Percentiles rank a stretch among this genome's conserved stretches.
phyloP scores from a whole-genome alignment of 176 grass and related monocot genomes.

The Raddia guianensis region DNA sequence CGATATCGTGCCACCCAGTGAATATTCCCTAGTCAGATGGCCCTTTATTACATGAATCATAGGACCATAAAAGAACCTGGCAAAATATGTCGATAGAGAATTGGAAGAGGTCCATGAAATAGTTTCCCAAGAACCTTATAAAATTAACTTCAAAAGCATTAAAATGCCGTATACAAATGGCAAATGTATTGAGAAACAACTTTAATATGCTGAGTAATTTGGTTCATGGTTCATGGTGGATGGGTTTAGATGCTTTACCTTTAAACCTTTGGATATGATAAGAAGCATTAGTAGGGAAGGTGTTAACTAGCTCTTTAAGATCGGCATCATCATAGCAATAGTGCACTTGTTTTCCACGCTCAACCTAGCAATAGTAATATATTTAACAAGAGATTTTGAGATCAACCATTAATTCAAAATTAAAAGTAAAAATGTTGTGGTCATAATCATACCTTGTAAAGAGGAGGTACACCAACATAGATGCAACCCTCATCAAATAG shows the following conservation, averaged over 20 bases:
- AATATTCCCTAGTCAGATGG: not conserved
- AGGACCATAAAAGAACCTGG: not conserved
- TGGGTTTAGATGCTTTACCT: constrained; percentile 47
- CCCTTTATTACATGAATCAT: not conserved
- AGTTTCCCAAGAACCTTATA: not conserved
- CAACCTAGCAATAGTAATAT: constrained; percentile 61
- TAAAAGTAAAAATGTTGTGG: not conserved
- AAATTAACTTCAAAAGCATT: not conserved
- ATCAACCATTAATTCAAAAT: constrained; percentile 15
- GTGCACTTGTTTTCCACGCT: constrained; percentile 89
- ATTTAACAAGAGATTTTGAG: constrained; percentile 23
- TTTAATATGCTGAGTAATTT: not conserved
- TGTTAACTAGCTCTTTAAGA: constrained; percentile 70
- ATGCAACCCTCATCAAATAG: constrained; percentile 98
- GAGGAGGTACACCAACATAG: constrained; percentile 94
- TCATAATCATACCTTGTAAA: constrained; percentile 75
- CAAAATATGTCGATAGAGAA: not conserved
- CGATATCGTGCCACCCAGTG: not conserved
- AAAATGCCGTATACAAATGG: not conserved
- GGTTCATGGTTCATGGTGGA: not conserved
- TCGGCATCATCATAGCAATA: constrained; percentile 89
- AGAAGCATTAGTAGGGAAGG: constrained; percentile 80
- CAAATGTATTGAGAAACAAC: not conserved
- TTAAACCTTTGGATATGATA: constrained; percentile 94
- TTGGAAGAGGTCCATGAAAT: not conserved